Evolutionary conservation across 2,329 filamentous ascomycete genomes (phyloP).

Genomic region (Xylaria digitata): DNA sequence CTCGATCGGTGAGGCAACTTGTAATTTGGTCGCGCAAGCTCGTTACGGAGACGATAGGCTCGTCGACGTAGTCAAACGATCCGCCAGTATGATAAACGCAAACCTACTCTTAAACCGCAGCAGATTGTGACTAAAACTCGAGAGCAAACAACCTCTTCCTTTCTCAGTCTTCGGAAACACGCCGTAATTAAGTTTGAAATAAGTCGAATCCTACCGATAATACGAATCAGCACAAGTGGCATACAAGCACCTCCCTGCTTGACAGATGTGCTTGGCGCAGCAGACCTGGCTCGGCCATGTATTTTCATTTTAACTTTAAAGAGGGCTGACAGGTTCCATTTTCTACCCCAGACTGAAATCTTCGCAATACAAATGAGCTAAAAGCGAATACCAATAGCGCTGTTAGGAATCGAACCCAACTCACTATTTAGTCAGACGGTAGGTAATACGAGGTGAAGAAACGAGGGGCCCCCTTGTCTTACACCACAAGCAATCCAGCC

Average conservation of each 20-base stretch:
- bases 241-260: neutral
- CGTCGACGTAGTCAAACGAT: neutral
- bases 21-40: neutral
- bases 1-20: neutral
- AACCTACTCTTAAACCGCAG: neutral
- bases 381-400: no score
- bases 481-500: neutral
- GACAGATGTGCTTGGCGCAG: neutral
- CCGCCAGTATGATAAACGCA: no score
- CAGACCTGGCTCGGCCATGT: no score
- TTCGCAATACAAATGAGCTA: no score
- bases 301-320: no score
- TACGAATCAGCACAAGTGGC: neutral
- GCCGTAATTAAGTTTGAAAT: neutral
- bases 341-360: neutral
- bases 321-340: neutral
- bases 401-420: no score
- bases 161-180: neutral
- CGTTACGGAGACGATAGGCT: neutral
- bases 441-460: neutral
- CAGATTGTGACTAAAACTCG: neutral
- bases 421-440: no score
- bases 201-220: neutral
- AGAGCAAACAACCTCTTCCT: no score
- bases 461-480: slow-evolving; percentile 1